Evolutionary conservation across 257 asterid genomes (phyloP).

Genomic region (Galeopsis tetrahit): DNA sequence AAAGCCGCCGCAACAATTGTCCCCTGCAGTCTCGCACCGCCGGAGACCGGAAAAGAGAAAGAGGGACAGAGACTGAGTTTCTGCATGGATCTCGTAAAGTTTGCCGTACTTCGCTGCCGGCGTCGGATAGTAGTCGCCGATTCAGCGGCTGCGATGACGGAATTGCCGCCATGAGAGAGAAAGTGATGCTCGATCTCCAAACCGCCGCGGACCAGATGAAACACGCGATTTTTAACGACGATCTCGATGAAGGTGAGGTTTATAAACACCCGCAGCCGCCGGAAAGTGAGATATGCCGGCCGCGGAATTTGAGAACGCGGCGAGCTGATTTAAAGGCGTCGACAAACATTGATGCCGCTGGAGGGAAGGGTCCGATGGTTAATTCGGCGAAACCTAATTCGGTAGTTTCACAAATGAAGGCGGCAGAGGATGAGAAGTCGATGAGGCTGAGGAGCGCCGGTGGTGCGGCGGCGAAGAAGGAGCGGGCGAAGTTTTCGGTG

Average conservation of each 20-base stretch:
- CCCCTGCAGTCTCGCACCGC: background rate
- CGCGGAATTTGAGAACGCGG: slow-evolving; percentile 1
- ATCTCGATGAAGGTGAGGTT: background rate
- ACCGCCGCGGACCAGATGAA: background rate
- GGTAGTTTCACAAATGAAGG: background rate
- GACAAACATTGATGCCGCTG: background rate
- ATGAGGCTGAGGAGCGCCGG: background rate
- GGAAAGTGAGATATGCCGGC: background rate
- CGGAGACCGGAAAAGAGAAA: background rate
- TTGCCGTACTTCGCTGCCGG: background rate
- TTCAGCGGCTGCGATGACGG: background rate
- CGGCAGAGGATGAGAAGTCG: background rate
- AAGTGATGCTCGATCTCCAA: background rate
- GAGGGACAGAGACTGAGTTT: background rate
- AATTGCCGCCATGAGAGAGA: background rate
- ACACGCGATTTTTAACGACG: background rate
- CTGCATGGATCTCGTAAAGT: background rate
- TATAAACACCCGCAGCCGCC: background rate
- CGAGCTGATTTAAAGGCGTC: background rate
- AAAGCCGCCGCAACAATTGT: background rate
- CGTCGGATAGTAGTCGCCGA: background rate
- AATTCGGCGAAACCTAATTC: background rate
- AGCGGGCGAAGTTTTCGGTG: slow-evolving; percentile 1
- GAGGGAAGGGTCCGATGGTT: background rate
- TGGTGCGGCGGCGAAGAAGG: background rate